Evolutionary conservation across 2,329 filamentous ascomycete genomes (phyloP), one percentile per base, ranked within the genome.

Genomic region (Aspergillus neoniger): DNA sequence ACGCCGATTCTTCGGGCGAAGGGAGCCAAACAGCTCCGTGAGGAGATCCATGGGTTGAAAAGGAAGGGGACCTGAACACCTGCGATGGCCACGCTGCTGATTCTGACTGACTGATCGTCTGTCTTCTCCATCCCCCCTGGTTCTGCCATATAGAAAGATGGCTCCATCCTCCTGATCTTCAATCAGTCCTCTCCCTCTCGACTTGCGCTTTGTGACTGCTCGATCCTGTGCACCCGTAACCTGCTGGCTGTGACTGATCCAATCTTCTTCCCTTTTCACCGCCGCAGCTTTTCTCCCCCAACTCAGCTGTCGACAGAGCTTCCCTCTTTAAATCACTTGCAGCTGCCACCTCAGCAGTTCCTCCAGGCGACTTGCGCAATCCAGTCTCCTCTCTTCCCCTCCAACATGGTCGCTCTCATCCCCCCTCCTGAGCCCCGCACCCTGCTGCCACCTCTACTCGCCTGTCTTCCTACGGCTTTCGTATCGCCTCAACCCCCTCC

Each of bases 391-490:
- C 14, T 14, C 25, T 23, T 50, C 47, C 15, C 3, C 25, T 17
- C 25, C 65, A 79, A 72, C 64, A 84, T 84, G 77, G 83, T 84
- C 69, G 80, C 84, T 66, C 74, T 81, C 57, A 82, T 86, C 59
- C 80, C 80, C 56, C 77, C 80, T 41, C 86, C 86, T 28, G 79
- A 86, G 61, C 78, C 84, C 55, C 80, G 82, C 63, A 77, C 81
- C 43, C 77, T 89, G 14, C 81, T 89, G 19, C 86, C 85, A 61
- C 86, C 86, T 38, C 77, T 89, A 7, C 82, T 89, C 52, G 86
- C 86, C 48, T 88, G 85, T 72, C 79, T 89, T 3, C 84, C 86
- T 6, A 84, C 84, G 19, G 84, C 86, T 15, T 86, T 83, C 69
- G 81, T 83, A 55, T 85, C 86, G 38, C 81, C 82, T 57, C 80